A percentile compares a stretch with the other conserved stretches of the same genome.
These are phyloP conservation scores for Botrytis hyacinthi DNA, from an alignment of 2,329 filamentous ascomycete genomes.

Conservation along the genomic window DNA sequence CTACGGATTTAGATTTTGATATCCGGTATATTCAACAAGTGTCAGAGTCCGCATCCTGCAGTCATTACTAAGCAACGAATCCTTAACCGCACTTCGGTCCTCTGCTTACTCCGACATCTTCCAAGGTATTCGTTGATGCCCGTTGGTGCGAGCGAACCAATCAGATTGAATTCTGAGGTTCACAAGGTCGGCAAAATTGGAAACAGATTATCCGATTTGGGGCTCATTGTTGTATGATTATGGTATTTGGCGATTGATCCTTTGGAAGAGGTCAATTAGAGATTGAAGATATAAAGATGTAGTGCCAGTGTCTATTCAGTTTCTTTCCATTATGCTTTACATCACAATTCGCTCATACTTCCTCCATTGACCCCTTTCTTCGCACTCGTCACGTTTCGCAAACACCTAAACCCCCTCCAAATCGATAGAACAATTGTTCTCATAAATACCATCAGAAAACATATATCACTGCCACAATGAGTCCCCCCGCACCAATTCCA, in stretches of 20 bases:
- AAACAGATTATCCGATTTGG: not conserved
- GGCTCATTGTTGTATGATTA: not conserved
- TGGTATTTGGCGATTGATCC: not conserved
- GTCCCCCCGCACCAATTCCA: not conserved
- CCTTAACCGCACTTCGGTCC: not conserved
- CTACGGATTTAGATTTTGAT: not conserved
- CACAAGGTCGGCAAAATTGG: not conserved
- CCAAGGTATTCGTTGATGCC: not conserved
- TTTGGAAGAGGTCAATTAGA: not conserved
- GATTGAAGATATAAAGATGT: not conserved
- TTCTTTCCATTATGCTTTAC: not conserved
- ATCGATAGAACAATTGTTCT: not conserved
- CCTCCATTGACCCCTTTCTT: too few relatives aligned
- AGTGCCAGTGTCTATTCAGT: not conserved
- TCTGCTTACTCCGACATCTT: not conserved
- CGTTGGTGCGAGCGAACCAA: not conserved
- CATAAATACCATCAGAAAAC: not conserved
- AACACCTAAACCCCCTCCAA: accelerated
- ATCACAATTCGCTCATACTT: not conserved
- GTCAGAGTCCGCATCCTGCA: not conserved
- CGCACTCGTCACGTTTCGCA: too few relatives aligned
- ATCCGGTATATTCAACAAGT: not conserved
- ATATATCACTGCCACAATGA: not conserved
- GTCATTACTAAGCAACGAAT: not conserved
- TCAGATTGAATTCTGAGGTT: not conserved